Evolutionary conservation across 2,329 filamentous ascomycete species (phyloP).

Genomic region (Colletotrichum theobromicola): DNA sequence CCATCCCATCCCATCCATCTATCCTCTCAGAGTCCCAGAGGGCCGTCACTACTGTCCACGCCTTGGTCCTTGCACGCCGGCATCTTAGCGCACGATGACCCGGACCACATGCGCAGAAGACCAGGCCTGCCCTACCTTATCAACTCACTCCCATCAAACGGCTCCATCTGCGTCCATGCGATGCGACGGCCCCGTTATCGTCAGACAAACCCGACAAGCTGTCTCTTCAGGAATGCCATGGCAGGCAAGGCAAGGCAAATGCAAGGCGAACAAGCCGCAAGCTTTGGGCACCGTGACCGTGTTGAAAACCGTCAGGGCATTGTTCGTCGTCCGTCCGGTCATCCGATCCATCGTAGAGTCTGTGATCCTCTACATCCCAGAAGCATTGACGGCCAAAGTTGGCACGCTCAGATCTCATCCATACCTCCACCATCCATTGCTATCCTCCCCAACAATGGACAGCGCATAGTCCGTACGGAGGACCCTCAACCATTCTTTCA

Average conservation of each 20-base stretch:
- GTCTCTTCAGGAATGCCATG: neutral
- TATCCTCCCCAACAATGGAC: conserved; percentile 11
- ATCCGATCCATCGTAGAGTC: conserved; percentile 12
- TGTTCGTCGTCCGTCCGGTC: conserved; percentile 11
- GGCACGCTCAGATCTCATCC: neutral
- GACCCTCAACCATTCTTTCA: neutral
- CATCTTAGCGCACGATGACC: conserved; percentile 3
- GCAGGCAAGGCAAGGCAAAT: neutral
- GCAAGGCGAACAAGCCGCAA: neutral
- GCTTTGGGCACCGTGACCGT: neutral
- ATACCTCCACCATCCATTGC: neutral
- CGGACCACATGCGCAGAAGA: neutral
- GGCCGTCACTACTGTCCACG: neutral
- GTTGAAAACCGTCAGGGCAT: neutral
- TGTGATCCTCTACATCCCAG: conserved; percentile 15
- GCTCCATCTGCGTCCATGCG: conserved; percentile 4
- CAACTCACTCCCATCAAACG: neutral
- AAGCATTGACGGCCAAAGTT: conserved; percentile 14
- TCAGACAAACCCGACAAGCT: conserved; percentile 2
- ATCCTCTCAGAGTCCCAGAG: neutral
- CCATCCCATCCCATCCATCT: neutral
- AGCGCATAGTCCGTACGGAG: neutral
- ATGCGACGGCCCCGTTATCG: neutral
- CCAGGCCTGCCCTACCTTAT: neutral
- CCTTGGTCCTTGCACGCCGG: neutral